Conservation (phyloP, 768 basidiomycete species). For the Boletus barrowsii region DNA sequence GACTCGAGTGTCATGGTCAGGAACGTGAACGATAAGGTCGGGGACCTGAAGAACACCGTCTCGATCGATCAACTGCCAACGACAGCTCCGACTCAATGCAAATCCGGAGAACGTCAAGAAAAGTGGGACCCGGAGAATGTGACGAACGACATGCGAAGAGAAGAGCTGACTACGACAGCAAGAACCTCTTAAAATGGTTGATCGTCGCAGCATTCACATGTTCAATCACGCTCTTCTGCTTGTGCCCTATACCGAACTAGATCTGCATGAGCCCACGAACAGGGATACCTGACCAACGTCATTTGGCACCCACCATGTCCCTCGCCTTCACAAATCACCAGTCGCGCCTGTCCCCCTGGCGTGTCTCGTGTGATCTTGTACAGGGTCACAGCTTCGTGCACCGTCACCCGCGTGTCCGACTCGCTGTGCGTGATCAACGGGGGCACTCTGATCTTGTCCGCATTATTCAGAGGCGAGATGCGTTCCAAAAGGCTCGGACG, state of each 20-base stretch:
- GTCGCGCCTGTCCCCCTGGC: conserved; percentile 29
- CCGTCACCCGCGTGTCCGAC: conserved; percentile 37
- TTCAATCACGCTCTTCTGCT: conserved; percentile 42
- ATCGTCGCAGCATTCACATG: conserved; percentile 40
- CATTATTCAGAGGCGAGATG: conserved; percentile 39
- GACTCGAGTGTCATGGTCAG: no score
- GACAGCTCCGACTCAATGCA: no score
- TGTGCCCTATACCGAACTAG: conserved; percentile 33
- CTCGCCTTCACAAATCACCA: conserved; percentile 41
- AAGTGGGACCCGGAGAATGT: no score
- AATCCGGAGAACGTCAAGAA: no score
- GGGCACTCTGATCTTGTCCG: conserved; percentile 35
- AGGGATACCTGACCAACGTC: background rate
- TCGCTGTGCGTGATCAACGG: conserved; percentile 43
- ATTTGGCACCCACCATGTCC: conserved; percentile 36
- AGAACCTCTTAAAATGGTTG: conserved; percentile 36
- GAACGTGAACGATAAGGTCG: no score
- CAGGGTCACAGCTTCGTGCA: conserved; percentile 39
- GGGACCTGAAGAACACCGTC: no score
- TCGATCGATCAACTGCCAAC: no score
- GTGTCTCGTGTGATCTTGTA: conserved; percentile 30
- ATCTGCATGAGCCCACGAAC: conserved; percentile 1
- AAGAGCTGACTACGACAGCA: conserved; percentile 20
- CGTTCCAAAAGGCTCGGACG: conserved; percentile 35
- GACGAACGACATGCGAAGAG: background rate